Percentiles rank a stretch among this genome's conserved stretches.
Evolutionary conservation across 495 filamentous ascomycete genomes (phyloP).

Genomic region (Physcia stellaris): DNA sequence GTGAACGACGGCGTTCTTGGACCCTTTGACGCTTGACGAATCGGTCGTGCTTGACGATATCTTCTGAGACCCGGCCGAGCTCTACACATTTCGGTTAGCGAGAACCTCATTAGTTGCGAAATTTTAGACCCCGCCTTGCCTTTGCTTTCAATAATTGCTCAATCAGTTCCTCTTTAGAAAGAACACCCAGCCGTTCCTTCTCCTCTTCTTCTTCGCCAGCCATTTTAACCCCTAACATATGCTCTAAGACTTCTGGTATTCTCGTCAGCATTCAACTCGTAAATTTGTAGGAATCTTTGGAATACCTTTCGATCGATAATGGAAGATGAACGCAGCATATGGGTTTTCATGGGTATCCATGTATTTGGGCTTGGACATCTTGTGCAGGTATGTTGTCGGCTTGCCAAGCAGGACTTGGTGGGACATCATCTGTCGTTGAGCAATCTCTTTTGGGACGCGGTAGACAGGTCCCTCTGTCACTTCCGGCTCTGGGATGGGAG

Average conservation of each 20-base stretch:
- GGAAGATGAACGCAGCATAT: slow-evolving; percentile 35
- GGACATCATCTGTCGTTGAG: slow-evolving; percentile 6
- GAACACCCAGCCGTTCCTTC: slow-evolving; percentile 6
- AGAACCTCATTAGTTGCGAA: not conserved
- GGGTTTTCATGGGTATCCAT: slow-evolving; percentile 26
- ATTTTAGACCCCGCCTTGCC: not conserved
- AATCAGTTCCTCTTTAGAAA: slow-evolving; percentile 13
- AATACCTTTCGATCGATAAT: slow-evolving; percentile 23
- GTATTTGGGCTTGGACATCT: slow-evolving; percentile 22
- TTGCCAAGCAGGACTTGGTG: slow-evolving; percentile 23
- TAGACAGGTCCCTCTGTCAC: slow-evolving; percentile 4
- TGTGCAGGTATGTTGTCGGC: slow-evolving; percentile 23
- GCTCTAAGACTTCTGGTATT: slow-evolving; percentile 4
- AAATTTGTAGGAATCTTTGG: not conserved
- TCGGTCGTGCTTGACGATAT: too few species aligned
- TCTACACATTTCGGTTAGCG: too few species aligned
- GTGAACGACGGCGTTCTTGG: too few species aligned
- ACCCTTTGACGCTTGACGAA: too few species aligned
- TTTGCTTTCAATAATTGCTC: slow-evolving; percentile 10
- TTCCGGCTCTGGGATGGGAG: too few species aligned
- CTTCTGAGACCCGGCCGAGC: too few species aligned
- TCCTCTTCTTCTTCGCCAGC: slow-evolving; percentile 7
- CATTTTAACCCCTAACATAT: slow-evolving; percentile 2
- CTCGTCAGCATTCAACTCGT: not conserved
- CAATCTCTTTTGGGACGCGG: slow-evolving; percentile 6